These are phyloP conservation scores for Thyridium curvatum DNA, from an alignment of 2,329 filamentous ascomycete genomes.

Conservation along the genomic window DNA sequence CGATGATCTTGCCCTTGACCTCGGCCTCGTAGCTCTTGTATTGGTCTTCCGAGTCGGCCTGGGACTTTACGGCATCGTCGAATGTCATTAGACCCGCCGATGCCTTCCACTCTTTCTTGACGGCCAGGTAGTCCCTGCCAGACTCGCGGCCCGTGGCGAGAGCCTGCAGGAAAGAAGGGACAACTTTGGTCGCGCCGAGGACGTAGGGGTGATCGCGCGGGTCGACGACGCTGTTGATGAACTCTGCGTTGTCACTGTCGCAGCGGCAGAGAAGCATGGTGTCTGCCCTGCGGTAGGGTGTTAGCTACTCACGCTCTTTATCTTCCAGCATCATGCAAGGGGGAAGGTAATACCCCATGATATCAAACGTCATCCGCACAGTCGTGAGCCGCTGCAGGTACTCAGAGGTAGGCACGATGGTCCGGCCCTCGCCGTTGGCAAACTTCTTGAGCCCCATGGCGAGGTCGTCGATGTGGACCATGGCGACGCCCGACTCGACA, in stretches of 20 bases:
- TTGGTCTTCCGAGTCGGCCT: slow-evolving; percentile 62
- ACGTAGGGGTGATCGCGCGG: slow-evolving; percentile 93
- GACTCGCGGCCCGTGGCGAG: slow-evolving; percentile 77
- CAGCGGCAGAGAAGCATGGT: slow-evolving; percentile 89
- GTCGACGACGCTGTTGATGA: slow-evolving; percentile 96
- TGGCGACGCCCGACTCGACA: slow-evolving; percentile 90
- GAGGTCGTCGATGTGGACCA: slow-evolving; percentile 98
- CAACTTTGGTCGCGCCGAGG: slow-evolving; percentile 79
- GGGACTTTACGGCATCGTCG: slow-evolving; percentile 81
- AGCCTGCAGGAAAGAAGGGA: slow-evolving; percentile 84
- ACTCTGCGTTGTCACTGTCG: slow-evolving; percentile 93
- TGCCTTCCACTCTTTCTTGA: slow-evolving; percentile 83
- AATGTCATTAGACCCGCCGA: slow-evolving; percentile 82
- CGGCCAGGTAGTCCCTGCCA: slow-evolving; percentile 75
- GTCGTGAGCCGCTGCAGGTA: slow-evolving; percentile 97
- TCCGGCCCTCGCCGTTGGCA: slow-evolving; percentile 98
- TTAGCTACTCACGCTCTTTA: too few relatives aligned
- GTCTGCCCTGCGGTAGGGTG: slow-evolving; percentile 45
- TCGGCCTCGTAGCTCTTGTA: slow-evolving; percentile 57
- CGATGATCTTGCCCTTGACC: slow-evolving; percentile 77
- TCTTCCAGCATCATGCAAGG: too few relatives aligned
- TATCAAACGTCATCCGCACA: slow-evolving; percentile 95
- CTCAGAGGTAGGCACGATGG: slow-evolving; percentile 91
- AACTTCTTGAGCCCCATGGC: slow-evolving; percentile 99
- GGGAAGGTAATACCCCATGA: too few relatives aligned